Percentiles rank a stretch among this genome's conserved stretches.
These are phyloP conservation scores for Pisolithus albus DNA, from an alignment of 768 basidiomycete genomes.

Conservation along the genomic window DNA sequence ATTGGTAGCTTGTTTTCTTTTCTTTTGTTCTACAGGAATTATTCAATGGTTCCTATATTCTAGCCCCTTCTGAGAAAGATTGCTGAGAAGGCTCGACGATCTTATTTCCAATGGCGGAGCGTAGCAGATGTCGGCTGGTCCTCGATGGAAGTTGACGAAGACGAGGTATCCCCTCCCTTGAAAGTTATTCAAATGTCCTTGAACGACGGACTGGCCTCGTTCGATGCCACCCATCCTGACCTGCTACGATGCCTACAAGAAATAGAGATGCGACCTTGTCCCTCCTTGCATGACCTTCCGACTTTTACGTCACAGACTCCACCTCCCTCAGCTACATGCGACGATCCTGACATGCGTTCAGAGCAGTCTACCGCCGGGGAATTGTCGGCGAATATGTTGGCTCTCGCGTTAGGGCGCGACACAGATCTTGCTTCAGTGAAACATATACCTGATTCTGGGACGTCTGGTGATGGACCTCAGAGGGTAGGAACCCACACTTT, in stretches of 20 bases:
- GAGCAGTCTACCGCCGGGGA: conserved; percentile 20
- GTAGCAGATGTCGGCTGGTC: conserved; percentile 9
- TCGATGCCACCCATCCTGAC: conserved; percentile 19
- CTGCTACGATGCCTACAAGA: conserved; percentile 20
- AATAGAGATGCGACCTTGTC: conserved; percentile 15
- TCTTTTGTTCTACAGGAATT: neutral
- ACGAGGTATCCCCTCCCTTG: neutral
- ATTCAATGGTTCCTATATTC: conserved; percentile 6
- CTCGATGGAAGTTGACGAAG: conserved; percentile 24
- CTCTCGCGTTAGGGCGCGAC: conserved; percentile 24
- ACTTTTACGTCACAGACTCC: conserved; percentile 18
- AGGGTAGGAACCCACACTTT: conserved; percentile 49
- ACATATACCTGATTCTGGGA: conserved; percentile 12
- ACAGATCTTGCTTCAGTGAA: conserved; percentile 19
- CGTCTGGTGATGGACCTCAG: conserved; percentile 20
- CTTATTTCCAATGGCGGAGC: conserved; percentile 36
- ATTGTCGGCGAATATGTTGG: conserved; percentile 28
- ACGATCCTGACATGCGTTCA: conserved; percentile 14
- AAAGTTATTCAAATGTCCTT: neutral
- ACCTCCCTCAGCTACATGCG: conserved; percentile 1
- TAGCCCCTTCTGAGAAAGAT: conserved; percentile 55
- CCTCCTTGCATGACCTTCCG: conserved; percentile 16
- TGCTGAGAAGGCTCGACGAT: conserved; percentile 42
- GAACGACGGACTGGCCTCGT: conserved; percentile 9
- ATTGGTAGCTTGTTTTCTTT: conserved; percentile 30